Conservation (phyloP, 495 filamentous ascomycete species). For the Annulohypoxylon bovei region DNA sequence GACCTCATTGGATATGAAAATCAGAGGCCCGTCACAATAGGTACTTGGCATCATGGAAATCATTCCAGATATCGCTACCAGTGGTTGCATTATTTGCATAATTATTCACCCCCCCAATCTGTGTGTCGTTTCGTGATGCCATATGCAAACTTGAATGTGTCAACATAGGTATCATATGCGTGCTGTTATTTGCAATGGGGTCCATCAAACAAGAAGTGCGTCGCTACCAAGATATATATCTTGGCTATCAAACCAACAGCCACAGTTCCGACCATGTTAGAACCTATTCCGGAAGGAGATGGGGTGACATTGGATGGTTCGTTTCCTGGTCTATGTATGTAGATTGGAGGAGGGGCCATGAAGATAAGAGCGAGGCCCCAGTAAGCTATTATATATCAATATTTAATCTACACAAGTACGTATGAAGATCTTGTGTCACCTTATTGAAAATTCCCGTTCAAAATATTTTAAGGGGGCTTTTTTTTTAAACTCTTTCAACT, state of each 20-base stretch:
- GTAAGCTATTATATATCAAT: not conserved
- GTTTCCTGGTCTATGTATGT: too few relatives aligned
- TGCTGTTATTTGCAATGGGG: not conserved
- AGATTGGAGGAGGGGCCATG: not conserved
- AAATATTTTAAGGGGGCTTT: too few relatives aligned
- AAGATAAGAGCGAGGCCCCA: conserved; percentile 12
- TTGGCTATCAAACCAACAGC: not conserved
- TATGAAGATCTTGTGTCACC: too few relatives aligned
- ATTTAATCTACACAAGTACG: too few relatives aligned
- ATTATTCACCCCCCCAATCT: not conserved
- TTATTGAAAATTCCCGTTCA: too few relatives aligned
- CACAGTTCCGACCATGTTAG: not conserved
- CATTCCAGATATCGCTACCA: not conserved
- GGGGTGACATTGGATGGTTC: conserved; percentile 2
- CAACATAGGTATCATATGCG: not conserved
- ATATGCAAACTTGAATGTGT: not conserved
- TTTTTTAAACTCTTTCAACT: too few relatives aligned
- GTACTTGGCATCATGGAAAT: not conserved
- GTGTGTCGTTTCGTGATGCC: not conserved
- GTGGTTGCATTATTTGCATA: not conserved
- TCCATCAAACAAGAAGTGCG: not conserved
- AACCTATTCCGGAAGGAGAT: conserved; percentile 18
- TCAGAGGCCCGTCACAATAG: not conserved
- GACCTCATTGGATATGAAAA: not conserved
- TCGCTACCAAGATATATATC: not conserved